phyloP scores from a whole-genome alignment of 768 basidiomycete species.

The Boletus speciosus region DNA sequence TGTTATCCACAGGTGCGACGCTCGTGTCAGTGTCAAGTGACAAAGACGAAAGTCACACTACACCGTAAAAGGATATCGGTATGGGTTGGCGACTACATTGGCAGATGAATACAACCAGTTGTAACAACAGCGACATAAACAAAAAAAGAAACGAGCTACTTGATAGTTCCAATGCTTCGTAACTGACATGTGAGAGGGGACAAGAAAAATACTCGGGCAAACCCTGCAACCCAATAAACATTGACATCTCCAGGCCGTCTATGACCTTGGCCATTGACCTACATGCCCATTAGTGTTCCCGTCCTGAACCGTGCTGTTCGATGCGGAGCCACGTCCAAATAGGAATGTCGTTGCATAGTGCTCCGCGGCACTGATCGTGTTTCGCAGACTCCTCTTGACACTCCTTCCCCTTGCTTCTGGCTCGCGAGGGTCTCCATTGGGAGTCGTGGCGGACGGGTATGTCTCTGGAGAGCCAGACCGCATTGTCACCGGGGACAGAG shows the following conservation, averaged over 20 bases:
- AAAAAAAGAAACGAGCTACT: conserved; percentile 5
- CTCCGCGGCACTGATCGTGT: conserved; percentile 66
- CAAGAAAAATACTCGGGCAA: conserved; percentile 5
- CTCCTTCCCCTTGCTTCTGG: conserved; percentile 53
- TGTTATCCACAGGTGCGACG: not conserved
- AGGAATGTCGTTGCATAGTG: conserved; percentile 60
- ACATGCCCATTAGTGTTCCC: conserved; percentile 20
- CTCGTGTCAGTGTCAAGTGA: not conserved
- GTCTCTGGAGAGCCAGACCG: conserved; percentile 38
- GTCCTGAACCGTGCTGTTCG: conserved; percentile 23
- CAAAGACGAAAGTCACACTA: not conserved
- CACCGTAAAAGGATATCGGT: conserved; percentile 13
- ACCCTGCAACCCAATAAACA: conserved; percentile 3
- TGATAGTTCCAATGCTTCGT: conserved; percentile 13
- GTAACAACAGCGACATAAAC: conserved; percentile 23
- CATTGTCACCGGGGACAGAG: conserved; percentile 34
- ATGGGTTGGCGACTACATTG: conserved; percentile 18
- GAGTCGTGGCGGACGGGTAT: conserved; percentile 35
- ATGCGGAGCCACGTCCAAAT: conserved; percentile 50
- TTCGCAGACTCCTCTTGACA: conserved; percentile 63
- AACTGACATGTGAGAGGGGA: not conserved
- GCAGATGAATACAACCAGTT: conserved; percentile 20
- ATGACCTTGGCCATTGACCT: conserved; percentile 26
- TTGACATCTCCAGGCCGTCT: conserved; percentile 3
- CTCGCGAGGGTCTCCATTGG: conserved; percentile 27